phyloP scores from a whole-genome alignment of 805 yeast species.

The Lipomyces kockii region DNA sequence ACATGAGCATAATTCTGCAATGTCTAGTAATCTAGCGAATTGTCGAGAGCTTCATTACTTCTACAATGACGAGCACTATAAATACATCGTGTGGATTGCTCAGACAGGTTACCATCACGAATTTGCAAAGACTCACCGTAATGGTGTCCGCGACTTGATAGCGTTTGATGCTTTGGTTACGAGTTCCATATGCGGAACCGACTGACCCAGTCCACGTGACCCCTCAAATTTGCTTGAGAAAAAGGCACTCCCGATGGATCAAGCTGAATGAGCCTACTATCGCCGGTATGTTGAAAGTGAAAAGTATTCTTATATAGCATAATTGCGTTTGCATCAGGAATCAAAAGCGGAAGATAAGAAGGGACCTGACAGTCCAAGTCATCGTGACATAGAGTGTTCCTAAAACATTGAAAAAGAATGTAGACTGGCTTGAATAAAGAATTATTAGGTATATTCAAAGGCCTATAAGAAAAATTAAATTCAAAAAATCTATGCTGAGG shows the following conservation, averaged over 20 bases:
- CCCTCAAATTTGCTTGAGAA: neutral
- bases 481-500: neutral
- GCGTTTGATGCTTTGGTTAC: neutral
- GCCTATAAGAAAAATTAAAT: neutral
- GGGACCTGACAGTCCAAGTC: neutral
- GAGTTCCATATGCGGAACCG: neutral
- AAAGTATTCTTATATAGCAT: neutral
- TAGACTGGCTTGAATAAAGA: slow-evolving; percentile 11
- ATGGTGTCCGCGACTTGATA: neutral
- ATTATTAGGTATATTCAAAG: neutral
- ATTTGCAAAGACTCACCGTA: neutral
- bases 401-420: neutral
- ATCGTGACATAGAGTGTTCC: neutral
- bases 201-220: neutral
- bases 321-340: neutral
- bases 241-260: neutral
- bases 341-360: neutral
- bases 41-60: neutral
- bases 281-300: neutral
- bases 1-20: neutral
- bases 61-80: neutral
- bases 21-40: neutral
- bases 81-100: neutral
- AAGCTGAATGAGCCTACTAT: neutral
- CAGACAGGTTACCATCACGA: neutral